These are phyloP conservation scores for Calonectria pseudoturangicola DNA, from an alignment of 2,329 filamentous ascomycete species.

Conservation along the genomic window DNA sequence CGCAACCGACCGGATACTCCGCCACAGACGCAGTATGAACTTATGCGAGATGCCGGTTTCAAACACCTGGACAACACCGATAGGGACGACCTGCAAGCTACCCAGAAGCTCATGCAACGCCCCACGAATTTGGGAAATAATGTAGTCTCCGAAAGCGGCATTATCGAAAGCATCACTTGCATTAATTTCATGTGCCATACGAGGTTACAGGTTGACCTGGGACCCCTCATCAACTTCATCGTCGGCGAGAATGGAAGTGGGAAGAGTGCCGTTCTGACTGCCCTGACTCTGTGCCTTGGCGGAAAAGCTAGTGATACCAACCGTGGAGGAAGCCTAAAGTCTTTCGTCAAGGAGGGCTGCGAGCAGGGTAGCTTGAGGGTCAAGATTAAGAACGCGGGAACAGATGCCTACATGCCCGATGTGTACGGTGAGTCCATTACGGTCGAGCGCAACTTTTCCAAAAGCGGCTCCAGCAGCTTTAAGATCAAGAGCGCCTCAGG, in stretches of 20 bases:
- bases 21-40: conserved; percentile 76
- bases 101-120: conserved; percentile 76
- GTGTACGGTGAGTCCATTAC: conserved; percentile 89
- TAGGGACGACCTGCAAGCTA: conserved; percentile 77
- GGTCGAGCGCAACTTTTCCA: conserved; percentile 92
- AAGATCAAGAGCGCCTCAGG: conserved; percentile 86
- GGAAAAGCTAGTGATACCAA: conserved; percentile 96
- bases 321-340: conserved; percentile 90
- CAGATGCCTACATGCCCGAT: conserved; percentile 88
- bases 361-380: conserved; percentile 86
- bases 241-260: conserved; percentile 98
- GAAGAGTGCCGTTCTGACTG: conserved; percentile 96
- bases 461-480: conserved; percentile 84
- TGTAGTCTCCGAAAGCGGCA: conserved; percentile 85
- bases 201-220: conserved; percentile 87
- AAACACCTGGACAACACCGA: conserved; percentile 74
- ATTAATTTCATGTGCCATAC: conserved; percentile 98
- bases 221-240: conserved; percentile 97
- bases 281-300: conserved; percentile 94
- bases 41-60: conserved; percentile 76
- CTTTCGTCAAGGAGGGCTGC: conserved; percentile 91
- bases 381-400: conserved; percentile 91
- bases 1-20: conserved; percentile 58
- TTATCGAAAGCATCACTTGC: conserved; percentile 91
- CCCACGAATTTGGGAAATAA: conserved; percentile 77